phyloP scores from a whole-genome alignment of 169 alveolate species.

The Plasmodium berghei region DNA sequence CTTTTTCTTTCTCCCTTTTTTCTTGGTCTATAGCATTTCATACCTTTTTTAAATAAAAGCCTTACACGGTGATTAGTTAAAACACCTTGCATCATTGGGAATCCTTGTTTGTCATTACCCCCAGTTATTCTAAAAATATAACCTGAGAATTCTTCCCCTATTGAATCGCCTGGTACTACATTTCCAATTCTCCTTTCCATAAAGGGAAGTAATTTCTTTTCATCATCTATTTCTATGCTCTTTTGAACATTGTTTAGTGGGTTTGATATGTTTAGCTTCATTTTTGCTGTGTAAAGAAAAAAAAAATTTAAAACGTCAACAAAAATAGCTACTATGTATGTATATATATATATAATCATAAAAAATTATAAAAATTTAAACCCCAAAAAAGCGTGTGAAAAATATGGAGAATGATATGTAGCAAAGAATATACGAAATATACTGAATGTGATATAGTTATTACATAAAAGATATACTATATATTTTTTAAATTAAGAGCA shows the following conservation, averaged over 20 bases:
- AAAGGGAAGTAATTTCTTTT: constrained; percentile 96
- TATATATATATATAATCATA: no score
- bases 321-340: no score
- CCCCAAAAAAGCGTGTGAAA: no score
- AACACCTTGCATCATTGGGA: constrained; percentile 99
- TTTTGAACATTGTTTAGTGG: constrained; percentile 97
- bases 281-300: constrained; percentile 59
- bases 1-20: constrained; percentile 98
- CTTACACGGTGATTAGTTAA: constrained; percentile 91
- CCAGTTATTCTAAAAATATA: constrained; percentile 95
- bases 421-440: no score
- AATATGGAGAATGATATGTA: no score
- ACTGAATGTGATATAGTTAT: no score
- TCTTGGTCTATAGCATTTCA: constrained; percentile 97
- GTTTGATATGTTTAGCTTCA: constrained; percentile 96
- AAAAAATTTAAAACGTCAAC: no score
- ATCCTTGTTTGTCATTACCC: constrained; percentile 99
- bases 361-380: no score
- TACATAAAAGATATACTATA: no score
- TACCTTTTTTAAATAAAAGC: constrained; percentile 90
- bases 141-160: constrained; percentile 99
- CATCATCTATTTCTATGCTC: constrained; percentile 99
- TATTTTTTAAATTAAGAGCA: no score
- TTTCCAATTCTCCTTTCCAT: constrained; percentile 99
- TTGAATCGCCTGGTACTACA: constrained; percentile 97